Base-by-base conservation (phyloP, 352 stramenopile species). In the Globisporangium cystogenes region DNA sequence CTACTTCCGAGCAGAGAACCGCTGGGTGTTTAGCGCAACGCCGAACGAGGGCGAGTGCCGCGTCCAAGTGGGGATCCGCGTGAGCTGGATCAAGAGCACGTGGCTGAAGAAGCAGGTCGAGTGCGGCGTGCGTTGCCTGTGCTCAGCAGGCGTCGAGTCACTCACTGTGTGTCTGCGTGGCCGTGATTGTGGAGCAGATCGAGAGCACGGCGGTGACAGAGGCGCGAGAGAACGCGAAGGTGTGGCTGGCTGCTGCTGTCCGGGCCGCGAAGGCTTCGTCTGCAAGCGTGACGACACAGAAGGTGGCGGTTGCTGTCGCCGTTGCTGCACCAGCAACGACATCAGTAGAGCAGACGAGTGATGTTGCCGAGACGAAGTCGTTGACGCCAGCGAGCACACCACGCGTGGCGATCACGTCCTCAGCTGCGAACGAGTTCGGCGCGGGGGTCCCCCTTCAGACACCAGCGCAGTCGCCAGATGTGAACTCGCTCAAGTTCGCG, bases 101-200 rank as follows among this genome's bases (percentile, higher is more conserved):
- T 93, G 83, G 80, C 61, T 95, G 20, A 95, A 92, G 70, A 90
- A 90, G 27, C 84, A 94, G 74, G 82, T 92, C 64, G 8, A 23
- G 3, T 21, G 37, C n/a, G 16, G 18, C 37, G 37, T 15, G 7
- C 2, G 8, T 7, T 26, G 39, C n/a, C 2, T 24, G n/a, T 44
- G 39, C 18, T 39, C 33, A 18, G n/a, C 39, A 11, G 7, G 4
- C 1, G 11, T 3, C 39, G 16, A 5, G 18, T 24, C 1, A 37
- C 40, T 4, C 10, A 18, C 29, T 36, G 10, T 11, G 39, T 31
- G 6, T 2, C 36, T 26, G 27, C 10, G 15, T 3, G 26, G n/a
- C 33, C 43, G 51, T 23, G 39, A 21, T 7, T 42, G 6, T 7
- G 12, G 7, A 6, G 8, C 49, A 93, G 74, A 94, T 94, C 61